Evolutionary conservation across 2,329 filamentous ascomycete genomes (phyloP).

Genomic region (Thelonectria discophora): DNA sequence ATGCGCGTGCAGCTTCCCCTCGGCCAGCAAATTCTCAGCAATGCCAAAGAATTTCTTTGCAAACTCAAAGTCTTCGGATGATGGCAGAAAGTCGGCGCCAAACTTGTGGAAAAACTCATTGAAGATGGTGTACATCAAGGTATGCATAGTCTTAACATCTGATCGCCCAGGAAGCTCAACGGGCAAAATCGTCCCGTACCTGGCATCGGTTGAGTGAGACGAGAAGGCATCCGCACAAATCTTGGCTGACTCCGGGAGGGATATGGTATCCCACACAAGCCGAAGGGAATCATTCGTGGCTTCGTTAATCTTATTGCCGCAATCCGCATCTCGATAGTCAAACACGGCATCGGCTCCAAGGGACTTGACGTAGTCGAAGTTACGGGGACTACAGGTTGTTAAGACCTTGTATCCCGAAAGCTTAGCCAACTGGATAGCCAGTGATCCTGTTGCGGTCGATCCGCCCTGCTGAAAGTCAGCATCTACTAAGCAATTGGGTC

Average conservation of each 20-base stretch:
- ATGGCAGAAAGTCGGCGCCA: constrained; percentile 23
- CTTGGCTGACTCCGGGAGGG: not conserved
- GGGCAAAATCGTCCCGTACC: not conserved
- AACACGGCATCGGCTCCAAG: constrained; percentile 55
- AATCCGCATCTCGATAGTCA: constrained; percentile 49
- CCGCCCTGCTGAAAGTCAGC: not conserved
- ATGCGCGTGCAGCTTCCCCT: constrained; percentile 47
- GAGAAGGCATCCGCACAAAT: constrained; percentile 5
- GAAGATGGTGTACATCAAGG: constrained; percentile 51
- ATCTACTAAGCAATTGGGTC: not conserved
- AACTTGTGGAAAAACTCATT: constrained; percentile 43
- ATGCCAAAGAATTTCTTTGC: constrained; percentile 45
- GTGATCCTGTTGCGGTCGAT: not conserved
- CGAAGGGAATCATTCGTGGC: constrained; percentile 37
- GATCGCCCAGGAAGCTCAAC: not conserved
- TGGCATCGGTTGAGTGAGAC: constrained; percentile 31
- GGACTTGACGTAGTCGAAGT: constrained; percentile 50
- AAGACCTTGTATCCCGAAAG: constrained; percentile 6
- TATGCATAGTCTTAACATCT: not conserved
- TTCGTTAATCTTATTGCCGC: constrained; percentile 34
- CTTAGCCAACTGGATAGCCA: constrained; percentile 5
- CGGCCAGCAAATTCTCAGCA: constrained; percentile 43
- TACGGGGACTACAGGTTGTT: constrained; percentile 36
- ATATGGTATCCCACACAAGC: constrained; percentile 45
- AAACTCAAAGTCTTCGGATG: constrained; percentile 46